Evolutionary conservation across 257 asterid genomes (phyloP), one percentile per base, ranked within the genome.

Genomic region (Apocynum venetum): DNA sequence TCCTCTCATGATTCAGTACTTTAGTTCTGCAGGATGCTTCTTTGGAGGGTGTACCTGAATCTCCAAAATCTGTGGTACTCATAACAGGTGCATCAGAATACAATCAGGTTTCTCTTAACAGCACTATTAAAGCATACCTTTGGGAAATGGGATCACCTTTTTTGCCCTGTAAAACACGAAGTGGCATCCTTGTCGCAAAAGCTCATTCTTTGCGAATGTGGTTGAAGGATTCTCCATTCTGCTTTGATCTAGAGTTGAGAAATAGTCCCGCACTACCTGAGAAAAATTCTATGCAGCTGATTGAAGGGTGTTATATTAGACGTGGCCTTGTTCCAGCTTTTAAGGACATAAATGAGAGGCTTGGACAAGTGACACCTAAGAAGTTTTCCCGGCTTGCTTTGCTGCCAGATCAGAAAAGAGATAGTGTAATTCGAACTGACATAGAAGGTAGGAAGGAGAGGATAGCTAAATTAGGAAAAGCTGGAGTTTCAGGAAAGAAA

Each of bases 71-170:
- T 0, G 97, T 95, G 20, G 96, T 91, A 52, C 88, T 95, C 48
- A 95, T 95, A 71, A 94, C 96, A 0, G 97, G 98, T 69, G 87
- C 89, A 43, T 87, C 97, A 73, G 94, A 87, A 48, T 94, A 94
- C 91, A 92, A 94, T 87, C 81, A 83, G 63, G 91, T 94, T 71
- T 94, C 97, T 19, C 69, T 94, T 44, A 87, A 92, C 84, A 90
- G 89, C 87, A 91, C 97, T 25, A 82, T 94, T 60, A 94, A 91
- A 81, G 97, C 96, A 49, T 89, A 75, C 85, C 97, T 94, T 19
- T 94, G 97, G 98, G 98, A 94, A 79, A 94, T 92, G 97, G 97
- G 97, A 40, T 94, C 98, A 76, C 98, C 98, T 19, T 95, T 95
- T 83, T 78, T 92, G 72, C 98, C 97, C 65, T 90, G 97, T 79